Percentiles rank a stretch among this genome's conserved stretches.
These are phyloP conservation scores for Jackrogersella multiformis DNA, from an alignment of 495 filamentous ascomycete species.

Conservation along the genomic window DNA sequence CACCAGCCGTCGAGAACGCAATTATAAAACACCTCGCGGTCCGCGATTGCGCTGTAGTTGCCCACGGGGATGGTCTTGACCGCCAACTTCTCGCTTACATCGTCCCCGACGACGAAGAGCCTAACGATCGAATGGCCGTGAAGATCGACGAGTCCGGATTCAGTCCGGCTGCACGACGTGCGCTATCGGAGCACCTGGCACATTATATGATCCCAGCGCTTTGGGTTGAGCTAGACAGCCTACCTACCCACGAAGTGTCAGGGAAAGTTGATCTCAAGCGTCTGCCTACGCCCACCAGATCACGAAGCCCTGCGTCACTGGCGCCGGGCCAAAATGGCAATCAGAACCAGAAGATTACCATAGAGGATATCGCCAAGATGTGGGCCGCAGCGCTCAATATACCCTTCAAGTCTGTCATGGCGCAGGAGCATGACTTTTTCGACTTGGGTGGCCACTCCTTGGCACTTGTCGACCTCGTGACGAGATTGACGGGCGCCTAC, in stretches of 20 bases:
- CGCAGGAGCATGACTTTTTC: constrained; percentile 71
- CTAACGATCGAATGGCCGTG: constrained; percentile 61
- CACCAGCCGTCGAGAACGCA: constrained; percentile 70
- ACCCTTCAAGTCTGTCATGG: constrained; percentile 59
- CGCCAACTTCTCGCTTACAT: constrained; percentile 74
- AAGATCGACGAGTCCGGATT: constrained; percentile 68
- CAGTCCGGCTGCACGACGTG: constrained; percentile 65
- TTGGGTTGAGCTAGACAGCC: constrained; percentile 68
- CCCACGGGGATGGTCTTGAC: constrained; percentile 72
- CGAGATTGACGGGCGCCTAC: constrained; percentile 64
- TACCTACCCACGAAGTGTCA: constrained; percentile 73
- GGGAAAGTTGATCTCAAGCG: constrained; percentile 73
- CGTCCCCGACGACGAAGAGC: constrained; percentile 63
- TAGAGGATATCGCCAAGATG: constrained; percentile 64
- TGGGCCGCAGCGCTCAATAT: constrained; percentile 70
- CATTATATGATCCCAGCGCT: constrained; percentile 76
- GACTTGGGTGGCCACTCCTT: constrained; percentile 76
- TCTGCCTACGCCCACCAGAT: constrained; percentile 61
- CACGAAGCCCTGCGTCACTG: constrained; percentile 45
- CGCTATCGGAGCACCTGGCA: constrained; percentile 65
- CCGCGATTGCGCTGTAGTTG: constrained; percentile 65
- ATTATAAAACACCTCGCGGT: constrained; percentile 69
- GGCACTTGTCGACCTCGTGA: constrained; percentile 71
- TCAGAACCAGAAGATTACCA: constrained; percentile 58
- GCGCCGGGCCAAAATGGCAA: constrained; percentile 44